Evolutionary conservation across 2,329 filamentous ascomycete genomes (phyloP), one percentile per base, ranked within the genome.

Genomic region (Fusarium burgessii): DNA sequence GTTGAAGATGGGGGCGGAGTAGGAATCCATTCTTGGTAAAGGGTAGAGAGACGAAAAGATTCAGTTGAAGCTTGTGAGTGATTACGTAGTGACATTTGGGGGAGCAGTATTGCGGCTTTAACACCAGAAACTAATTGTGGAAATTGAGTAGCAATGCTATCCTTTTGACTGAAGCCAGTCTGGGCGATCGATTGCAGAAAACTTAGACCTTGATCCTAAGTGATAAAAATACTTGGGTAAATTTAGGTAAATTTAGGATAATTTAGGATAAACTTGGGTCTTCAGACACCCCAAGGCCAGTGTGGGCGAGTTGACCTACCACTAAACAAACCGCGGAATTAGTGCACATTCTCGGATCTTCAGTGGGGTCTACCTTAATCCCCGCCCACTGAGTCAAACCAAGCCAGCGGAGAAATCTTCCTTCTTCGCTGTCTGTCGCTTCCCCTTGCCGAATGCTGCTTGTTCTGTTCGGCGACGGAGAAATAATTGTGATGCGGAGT

Each of bases 1-100:
- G n/a, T n/a, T n/a, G n/a, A n/a, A n/a, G 42, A 68, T 68, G 66
- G 67, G 68, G 68, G 68, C 54, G 58, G 59, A 69, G 67, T 71
- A 25, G 47, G 14, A 33, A 9, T 2, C n/a, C 7, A 20, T 13
- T 43, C 42, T 2, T 1, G 13, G 27, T 25, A 27, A 20, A 40
- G 36, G 13, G 40, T 18, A n/a, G 20, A 50, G 7, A 32, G 20
- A 35, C 18, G 17, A 50, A 35, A 14, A 35, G 15, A 18, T 3
- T 25, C 32, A 25, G 64, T n/a, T 55, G 47, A 41, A 35, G 46
- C 15, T 9, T 49, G 23, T 35, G 15, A 32, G n/a, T 15, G 32
- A 43, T 43, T 55, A 29, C 4, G 25, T 25, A 20, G 36, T 20
- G 17, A 14, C 2, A 18, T 15, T 62, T 29, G 36, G 45, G 38